Conservation (phyloP, 2,329 filamentous ascomycete genomes). For the Xylaria sp. region DNA sequence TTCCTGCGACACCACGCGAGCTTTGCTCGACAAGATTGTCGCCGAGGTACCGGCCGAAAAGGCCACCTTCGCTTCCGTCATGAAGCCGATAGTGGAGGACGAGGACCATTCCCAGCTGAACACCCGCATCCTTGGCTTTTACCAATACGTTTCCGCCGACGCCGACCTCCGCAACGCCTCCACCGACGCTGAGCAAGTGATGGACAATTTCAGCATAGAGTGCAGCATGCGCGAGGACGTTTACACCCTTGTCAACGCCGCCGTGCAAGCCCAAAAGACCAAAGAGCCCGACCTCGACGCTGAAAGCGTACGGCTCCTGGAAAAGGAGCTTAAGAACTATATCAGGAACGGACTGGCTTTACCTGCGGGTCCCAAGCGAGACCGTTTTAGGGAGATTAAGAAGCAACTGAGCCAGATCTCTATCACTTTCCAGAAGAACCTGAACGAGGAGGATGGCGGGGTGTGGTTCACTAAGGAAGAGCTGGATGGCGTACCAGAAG, state of each 20-base stretch:
- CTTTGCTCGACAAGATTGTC: slow-evolving; percentile 68
- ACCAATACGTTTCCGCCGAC: slow-evolving; percentile 75
- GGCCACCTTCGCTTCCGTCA: slow-evolving; percentile 57
- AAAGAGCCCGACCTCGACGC: slow-evolving; percentile 60
- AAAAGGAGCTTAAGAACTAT: slow-evolving; percentile 78
- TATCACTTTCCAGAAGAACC: slow-evolving; percentile 76
- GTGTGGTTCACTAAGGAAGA: slow-evolving; percentile 77
- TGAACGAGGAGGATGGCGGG: slow-evolving; percentile 82
- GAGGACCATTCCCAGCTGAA: slow-evolving; percentile 67
- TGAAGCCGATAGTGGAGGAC: slow-evolving; percentile 71
- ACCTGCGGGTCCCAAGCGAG: slow-evolving; percentile 68
- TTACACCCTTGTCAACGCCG: slow-evolving; percentile 66
- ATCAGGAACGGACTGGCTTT: slow-evolving; percentile 76
- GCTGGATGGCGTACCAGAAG: slow-evolving; percentile 73
- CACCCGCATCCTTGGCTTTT: slow-evolving; percentile 73
- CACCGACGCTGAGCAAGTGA: slow-evolving; percentile 73
- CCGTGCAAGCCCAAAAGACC: slow-evolving; percentile 58
- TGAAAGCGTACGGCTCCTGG: slow-evolving; percentile 72
- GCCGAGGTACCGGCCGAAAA: slow-evolving; percentile 57
- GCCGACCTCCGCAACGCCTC: slow-evolving; percentile 72
- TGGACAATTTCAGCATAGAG: slow-evolving; percentile 79
- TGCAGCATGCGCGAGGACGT: slow-evolving; percentile 81
- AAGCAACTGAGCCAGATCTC: slow-evolving; percentile 74
- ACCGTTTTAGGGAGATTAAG: slow-evolving; percentile 86
- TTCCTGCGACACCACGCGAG: slow-evolving; percentile 64